phyloP scores from a whole-genome alignment of 2,329 filamentous ascomycete species.

The Exophiala lecanii-corni region DNA sequence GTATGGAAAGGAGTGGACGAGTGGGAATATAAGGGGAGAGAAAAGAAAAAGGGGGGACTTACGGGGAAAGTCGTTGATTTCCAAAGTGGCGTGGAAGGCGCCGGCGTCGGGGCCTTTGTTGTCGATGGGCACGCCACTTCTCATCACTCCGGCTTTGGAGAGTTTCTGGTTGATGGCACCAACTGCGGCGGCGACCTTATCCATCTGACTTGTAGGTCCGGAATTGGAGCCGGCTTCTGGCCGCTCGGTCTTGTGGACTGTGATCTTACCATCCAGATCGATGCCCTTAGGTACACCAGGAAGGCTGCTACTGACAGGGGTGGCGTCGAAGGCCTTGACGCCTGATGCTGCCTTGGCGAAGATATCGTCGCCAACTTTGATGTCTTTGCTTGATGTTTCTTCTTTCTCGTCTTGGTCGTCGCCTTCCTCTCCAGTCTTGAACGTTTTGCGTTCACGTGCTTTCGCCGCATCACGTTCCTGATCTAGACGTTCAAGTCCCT shows the following conservation, averaged over 20 bases:
- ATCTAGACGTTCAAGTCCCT: slow-evolving; percentile 86
- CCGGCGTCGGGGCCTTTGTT: slow-evolving; percentile 98
- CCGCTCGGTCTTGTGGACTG: slow-evolving; percentile 66
- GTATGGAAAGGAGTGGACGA: slow-evolving; percentile 18
- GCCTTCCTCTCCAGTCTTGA: slow-evolving; percentile 82
- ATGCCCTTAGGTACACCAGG: slow-evolving; percentile 51
- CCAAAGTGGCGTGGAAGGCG: slow-evolving; percentile 91
- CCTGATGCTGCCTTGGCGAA: slow-evolving; percentile 58
- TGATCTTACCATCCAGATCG: slow-evolving; percentile 64
- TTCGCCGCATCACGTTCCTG: slow-evolving; percentile 84
- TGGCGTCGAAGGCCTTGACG: slow-evolving; percentile 59
- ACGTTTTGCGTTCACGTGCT: slow-evolving; percentile 78
- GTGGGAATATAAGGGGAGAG: slow-evolving; percentile 3
- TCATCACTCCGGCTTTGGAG: slow-evolving; percentile 81
- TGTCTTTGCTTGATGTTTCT: slow-evolving; percentile 53
- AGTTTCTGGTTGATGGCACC: slow-evolving; percentile 87
- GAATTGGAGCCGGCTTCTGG: slow-evolving; percentile 33
- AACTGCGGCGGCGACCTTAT: slow-evolving; percentile 85
- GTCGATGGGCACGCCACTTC: slow-evolving; percentile 90
- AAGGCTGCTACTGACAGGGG: slow-evolving; percentile 39
- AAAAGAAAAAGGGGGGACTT: slow-evolving; percentile 31
- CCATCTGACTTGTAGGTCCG: slow-evolving; percentile 61
- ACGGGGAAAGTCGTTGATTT: slow-evolving; percentile 98
- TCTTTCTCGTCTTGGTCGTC: slow-evolving; percentile 66
- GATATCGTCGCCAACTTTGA: slow-evolving; percentile 55